Conservation (phyloP, 805 yeast genomes). For the Starmera pachycereana region DNA sequence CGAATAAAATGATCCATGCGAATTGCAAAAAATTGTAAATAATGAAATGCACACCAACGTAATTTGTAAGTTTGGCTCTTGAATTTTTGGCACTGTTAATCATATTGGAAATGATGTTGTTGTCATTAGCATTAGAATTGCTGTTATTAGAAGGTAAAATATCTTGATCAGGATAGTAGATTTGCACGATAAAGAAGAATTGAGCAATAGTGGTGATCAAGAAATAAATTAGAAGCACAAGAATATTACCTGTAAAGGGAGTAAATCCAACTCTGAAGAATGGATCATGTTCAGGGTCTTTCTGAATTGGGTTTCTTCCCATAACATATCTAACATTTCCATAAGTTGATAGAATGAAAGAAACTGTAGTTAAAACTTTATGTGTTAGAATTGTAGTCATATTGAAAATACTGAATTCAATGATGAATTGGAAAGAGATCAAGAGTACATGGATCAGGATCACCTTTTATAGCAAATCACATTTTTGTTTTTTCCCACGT, state of each 20-base stretch:
- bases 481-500: too few relatives aligned
- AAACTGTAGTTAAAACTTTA: conserved; percentile 36
- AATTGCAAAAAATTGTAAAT: conserved; percentile 50
- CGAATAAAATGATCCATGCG: conserved; percentile 56
- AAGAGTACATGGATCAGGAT: not conserved
- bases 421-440: not conserved
- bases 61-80: conserved; percentile 14
- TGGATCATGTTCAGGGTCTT: conserved; percentile 32
- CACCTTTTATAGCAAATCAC: too few relatives aligned
- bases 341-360: conserved; percentile 45
- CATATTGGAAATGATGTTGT: conserved; percentile 8
- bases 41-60: conserved; percentile 53
- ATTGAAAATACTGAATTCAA: not conserved
- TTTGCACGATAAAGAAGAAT: conserved; percentile 35
- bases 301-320: conserved; percentile 38
- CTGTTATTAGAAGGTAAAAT: too few relatives aligned
- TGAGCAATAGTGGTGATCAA: conserved; percentile 41
- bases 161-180: conserved; percentile 24
- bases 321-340: conserved; percentile 47
- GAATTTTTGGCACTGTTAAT: conserved; percentile 4
- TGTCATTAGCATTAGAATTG: conserved; percentile 4
- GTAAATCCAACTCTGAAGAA: conserved; percentile 45
- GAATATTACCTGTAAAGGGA: conserved; percentile 55
- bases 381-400: conserved; percentile 15
- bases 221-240: conserved; percentile 50